A percentile compares a stretch with the other conserved stretches of the same genome.
Conservation (phyloP, 306 rosid species). For the Sphenostylis stenocarpa region DNA sequence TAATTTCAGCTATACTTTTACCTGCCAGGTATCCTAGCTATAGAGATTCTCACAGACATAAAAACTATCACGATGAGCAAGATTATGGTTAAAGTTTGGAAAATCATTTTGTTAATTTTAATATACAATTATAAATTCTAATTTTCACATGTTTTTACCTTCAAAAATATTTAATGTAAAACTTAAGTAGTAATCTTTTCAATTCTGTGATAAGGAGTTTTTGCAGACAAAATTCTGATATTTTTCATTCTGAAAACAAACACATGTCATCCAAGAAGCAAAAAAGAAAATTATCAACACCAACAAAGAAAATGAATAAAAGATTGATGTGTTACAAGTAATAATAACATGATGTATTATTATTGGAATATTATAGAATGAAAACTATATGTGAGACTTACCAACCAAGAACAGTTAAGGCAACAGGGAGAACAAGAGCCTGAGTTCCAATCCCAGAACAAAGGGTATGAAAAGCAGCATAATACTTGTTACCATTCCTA, state of each 20-base stretch:
- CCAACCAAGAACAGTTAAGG: conserved; percentile 70
- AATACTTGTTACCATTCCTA: conserved; percentile 57
- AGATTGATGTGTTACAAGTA: neutral
- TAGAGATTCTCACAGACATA: neutral
- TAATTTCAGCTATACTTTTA: neutral
- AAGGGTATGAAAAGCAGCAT: conserved; percentile 62
- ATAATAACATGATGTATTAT: neutral
- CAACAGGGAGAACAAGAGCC: conserved; percentile 66
- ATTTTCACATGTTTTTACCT: neutral
- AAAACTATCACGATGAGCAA: neutral
- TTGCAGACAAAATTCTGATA: neutral
- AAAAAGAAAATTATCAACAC: neutral
- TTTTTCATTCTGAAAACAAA: neutral
- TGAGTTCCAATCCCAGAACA: conserved; percentile 71
- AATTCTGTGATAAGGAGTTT: neutral
- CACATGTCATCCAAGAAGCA: neutral
- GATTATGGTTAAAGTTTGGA: neutral
- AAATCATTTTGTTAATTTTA: too few relatives aligned
- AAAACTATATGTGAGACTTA: conserved; percentile 19
- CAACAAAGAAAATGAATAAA: neutral
- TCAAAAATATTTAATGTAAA: neutral
- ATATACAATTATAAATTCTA: too few relatives aligned
- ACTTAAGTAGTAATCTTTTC: neutral
- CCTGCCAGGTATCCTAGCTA: neutral
- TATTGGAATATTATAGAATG: neutral